Conservation (phyloP, 2,329 filamentous ascomycete species). For the Fusarium chlamydosporum region DNA sequence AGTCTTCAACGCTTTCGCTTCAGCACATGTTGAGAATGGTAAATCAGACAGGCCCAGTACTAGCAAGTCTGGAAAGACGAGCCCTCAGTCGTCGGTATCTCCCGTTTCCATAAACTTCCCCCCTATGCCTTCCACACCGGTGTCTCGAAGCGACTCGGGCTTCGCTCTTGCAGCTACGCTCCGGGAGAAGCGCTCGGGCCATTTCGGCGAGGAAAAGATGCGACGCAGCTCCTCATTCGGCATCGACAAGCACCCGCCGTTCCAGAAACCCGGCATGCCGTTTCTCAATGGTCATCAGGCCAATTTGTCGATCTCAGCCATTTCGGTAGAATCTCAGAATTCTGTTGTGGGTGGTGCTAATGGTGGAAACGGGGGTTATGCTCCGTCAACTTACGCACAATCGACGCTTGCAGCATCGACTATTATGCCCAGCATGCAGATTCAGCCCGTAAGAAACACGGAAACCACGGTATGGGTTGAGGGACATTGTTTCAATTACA, state of each 20-base stretch:
- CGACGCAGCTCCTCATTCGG: conserved; percentile 94
- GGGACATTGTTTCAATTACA: conserved; percentile 83
- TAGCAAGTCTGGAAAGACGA: conserved; percentile 73
- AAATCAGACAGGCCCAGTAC: conserved; percentile 84
- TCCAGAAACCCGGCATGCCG: conserved; percentile 79
- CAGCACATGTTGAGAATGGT: conserved; percentile 76
- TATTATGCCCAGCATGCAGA: conserved; percentile 86
- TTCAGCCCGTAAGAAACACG: conserved; percentile 83
- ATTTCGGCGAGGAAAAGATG: conserved; percentile 84
- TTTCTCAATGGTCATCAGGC: conserved; percentile 77
- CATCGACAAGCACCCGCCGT: conserved; percentile 76
- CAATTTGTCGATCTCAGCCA: conserved; percentile 71
- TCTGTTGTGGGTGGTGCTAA: conserved; percentile 68
- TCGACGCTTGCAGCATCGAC: conserved; percentile 89
- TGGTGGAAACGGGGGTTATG: conserved; percentile 71
- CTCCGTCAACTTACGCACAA: conserved; percentile 86
- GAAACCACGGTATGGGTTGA: conserved; percentile 87
- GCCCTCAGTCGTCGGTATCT: conserved; percentile 76
- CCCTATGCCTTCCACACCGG: conserved; percentile 79
- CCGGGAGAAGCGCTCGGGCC: conserved; percentile 92
- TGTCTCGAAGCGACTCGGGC: conserved; percentile 92
- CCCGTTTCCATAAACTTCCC: conserved; percentile 85
- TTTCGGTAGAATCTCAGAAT: conserved; percentile 75
- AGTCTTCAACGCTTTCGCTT: conserved; percentile 92
- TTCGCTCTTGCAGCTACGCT: conserved; percentile 88